These are phyloP conservation scores for Malassezia sympodialis DNA, from an alignment of 1,284 basidiomycete genomes.

Conservation along the genomic window DNA sequence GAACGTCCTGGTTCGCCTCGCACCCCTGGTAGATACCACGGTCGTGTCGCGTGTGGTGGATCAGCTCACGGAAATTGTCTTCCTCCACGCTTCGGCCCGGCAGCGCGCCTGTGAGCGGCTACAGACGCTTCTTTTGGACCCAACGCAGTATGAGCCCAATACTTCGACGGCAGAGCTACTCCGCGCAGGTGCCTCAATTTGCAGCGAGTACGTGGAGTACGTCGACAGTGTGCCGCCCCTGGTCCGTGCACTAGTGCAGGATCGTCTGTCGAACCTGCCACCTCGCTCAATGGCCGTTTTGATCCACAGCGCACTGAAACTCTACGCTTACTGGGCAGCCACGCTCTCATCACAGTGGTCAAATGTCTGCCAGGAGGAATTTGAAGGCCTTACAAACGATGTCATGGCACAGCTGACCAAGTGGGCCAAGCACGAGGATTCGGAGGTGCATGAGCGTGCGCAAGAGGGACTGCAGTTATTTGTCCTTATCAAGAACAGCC, in stretches of 20 bases:
- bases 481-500: conserved; percentile 61
- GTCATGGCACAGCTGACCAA: conserved; percentile 58
- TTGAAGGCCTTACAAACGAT: conserved; percentile 56
- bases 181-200: conserved; percentile 87
- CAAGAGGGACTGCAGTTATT: conserved; percentile 71
- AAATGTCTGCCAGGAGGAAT: conserved; percentile 62
- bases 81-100: background rate
- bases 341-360: conserved; percentile 67
- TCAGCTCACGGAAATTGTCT: conserved; percentile 75
- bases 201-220: conserved; percentile 69
- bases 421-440: conserved; percentile 54
- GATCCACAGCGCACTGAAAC: conserved; percentile 70
- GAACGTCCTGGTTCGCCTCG: conserved; percentile 60
- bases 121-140: conserved; percentile 50
- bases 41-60: conserved; percentile 65
- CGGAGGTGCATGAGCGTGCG: conserved; percentile 84
- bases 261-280: background rate
- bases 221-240: conserved; percentile 52
- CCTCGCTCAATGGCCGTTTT: conserved; percentile 8
- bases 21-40: conserved; percentile 59
- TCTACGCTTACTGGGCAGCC: conserved; percentile 74
- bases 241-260: conserved; percentile 46
- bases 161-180: conserved; percentile 57
- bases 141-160: conserved; percentile 54
- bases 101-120: conserved; percentile 62